Evolutionary conservation across 2,329 filamentous ascomycete species (phyloP).

Genomic region (Colletotrichum endophyticum): DNA sequence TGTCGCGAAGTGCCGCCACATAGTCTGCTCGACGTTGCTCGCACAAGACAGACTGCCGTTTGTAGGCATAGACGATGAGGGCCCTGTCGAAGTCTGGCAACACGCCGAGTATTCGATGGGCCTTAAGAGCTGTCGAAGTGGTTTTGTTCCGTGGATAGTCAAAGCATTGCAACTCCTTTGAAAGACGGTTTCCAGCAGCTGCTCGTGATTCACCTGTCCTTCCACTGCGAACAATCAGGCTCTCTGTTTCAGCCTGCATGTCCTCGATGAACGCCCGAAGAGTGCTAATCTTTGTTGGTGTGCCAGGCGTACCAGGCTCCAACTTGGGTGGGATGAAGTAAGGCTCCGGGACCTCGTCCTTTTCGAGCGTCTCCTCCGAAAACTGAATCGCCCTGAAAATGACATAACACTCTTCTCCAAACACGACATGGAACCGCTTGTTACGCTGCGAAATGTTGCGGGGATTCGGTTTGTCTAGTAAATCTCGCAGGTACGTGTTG

Average conservation of each 20-base stretch:
- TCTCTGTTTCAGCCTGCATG: conserved; percentile 53
- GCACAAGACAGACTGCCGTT: conserved; percentile 5
- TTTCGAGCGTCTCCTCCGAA: conserved; percentile 40
- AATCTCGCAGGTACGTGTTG: conserved; percentile 56
- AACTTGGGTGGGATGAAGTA: conserved; percentile 38
- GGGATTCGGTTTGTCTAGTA: conserved; percentile 38
- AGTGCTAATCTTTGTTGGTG: conserved; percentile 40
- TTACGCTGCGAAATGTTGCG: conserved; percentile 61
- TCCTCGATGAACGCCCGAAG: conserved; percentile 55
- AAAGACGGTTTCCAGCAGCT: not conserved
- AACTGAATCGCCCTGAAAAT: conserved; percentile 58
- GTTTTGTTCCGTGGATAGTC: conserved; percentile 11
- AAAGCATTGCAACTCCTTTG: conserved; percentile 16
- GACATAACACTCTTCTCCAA: conserved; percentile 53
- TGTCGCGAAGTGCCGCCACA: conserved; percentile 8
- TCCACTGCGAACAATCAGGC: conserved; percentile 35
- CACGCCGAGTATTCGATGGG: conserved; percentile 14
- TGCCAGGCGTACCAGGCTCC: conserved; percentile 29
- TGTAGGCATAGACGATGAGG: conserved; percentile 16
- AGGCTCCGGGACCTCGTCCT: conserved; percentile 44
- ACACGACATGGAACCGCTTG: conserved; percentile 60
- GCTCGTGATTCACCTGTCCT: not conserved
- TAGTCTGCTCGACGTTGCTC: conserved; percentile 9
- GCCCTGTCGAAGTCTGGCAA: conserved; percentile 17
- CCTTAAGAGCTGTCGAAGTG: not conserved